phyloP scores from a whole-genome alignment of 306 rosid species.

The Amphicarpaea edgeworthii region DNA sequence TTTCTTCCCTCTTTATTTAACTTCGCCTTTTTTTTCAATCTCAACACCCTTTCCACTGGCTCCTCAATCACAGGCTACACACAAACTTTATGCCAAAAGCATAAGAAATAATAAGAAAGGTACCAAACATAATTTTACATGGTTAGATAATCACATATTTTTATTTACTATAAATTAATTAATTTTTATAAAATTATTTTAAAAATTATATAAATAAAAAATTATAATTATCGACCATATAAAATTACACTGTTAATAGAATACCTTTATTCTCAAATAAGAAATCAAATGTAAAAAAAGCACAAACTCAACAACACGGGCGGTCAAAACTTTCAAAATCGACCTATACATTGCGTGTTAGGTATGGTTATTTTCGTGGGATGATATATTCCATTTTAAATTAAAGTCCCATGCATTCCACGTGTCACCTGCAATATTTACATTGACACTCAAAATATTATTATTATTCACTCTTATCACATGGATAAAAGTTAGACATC shows the following conservation, averaged over 20 bases:
- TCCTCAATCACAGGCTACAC: neutral
- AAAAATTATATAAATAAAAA: too few species aligned
- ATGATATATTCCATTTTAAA: slow-evolving; percentile 26
- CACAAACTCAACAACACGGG: neutral
- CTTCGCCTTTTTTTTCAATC: neutral
- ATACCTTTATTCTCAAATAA: too few species aligned
- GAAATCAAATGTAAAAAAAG: slow-evolving; percentile 2
- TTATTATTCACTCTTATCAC: slow-evolving; percentile 33
- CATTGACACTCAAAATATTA: slow-evolving; percentile 33
- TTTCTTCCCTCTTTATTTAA: neutral
- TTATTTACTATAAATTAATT: too few species aligned
- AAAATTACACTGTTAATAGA: too few species aligned
- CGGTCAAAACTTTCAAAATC: neutral
- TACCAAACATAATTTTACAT: too few species aligned
- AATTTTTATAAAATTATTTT: too few species aligned
- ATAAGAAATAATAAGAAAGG: too few species aligned
- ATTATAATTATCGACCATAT: too few species aligned
- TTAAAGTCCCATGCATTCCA: slow-evolving; percentile 4
- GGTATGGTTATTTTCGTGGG: slow-evolving; percentile 1
- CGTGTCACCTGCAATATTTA: neutral
- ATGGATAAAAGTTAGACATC: too few species aligned
- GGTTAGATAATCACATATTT: too few species aligned
- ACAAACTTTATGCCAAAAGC: slow-evolving; percentile 3
- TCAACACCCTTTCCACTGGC: slow-evolving; percentile 15
- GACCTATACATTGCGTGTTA: slow-evolving; percentile 40